These are phyloP conservation scores for Vigna mungo DNA, from an alignment of 306 rosid species.

Conservation along the genomic window DNA sequence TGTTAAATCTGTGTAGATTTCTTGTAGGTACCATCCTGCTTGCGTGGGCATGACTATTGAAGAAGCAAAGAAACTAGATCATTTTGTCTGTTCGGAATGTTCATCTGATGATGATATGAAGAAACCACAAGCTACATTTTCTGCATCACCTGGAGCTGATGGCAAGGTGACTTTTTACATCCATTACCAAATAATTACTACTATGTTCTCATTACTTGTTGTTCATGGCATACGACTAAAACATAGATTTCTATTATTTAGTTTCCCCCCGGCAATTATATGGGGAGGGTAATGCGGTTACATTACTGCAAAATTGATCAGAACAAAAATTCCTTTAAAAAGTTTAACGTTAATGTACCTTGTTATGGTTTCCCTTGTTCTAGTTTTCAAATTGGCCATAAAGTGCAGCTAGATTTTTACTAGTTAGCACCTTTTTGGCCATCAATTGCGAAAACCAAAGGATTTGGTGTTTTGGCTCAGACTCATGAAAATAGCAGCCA, in stretches of 20 bases:
- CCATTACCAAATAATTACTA: conserved; percentile 1
- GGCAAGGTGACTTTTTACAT: conserved; percentile 56
- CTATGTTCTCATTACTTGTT: background rate
- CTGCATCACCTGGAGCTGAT: conserved; percentile 59
- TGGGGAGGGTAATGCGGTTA: background rate
- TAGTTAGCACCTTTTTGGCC: background rate
- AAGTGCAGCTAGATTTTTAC: background rate
- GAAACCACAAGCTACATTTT: conserved; percentile 53
- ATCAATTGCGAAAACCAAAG: background rate
- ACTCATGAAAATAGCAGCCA: background rate
- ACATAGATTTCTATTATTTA: background rate
- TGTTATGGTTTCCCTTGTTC: background rate
- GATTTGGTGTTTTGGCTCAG: background rate
- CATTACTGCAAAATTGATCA: conserved; percentile 10
- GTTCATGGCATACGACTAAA: background rate
- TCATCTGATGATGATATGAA: conserved; percentile 63
- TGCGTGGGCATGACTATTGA: conserved; percentile 79
- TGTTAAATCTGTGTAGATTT: conserved; percentile 23
- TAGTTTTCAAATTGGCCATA: background rate
- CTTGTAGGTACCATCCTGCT: conserved; percentile 84
- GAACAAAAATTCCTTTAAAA: background rate
- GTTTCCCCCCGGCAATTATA: background rate
- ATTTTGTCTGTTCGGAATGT: conserved; percentile 76
- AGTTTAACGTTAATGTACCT: background rate
- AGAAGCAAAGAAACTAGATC: conserved; percentile 78